Base-by-base conservation (phyloP, 495 filamentous ascomycete genomes). In the Lophiostoma macrostomum region DNA sequence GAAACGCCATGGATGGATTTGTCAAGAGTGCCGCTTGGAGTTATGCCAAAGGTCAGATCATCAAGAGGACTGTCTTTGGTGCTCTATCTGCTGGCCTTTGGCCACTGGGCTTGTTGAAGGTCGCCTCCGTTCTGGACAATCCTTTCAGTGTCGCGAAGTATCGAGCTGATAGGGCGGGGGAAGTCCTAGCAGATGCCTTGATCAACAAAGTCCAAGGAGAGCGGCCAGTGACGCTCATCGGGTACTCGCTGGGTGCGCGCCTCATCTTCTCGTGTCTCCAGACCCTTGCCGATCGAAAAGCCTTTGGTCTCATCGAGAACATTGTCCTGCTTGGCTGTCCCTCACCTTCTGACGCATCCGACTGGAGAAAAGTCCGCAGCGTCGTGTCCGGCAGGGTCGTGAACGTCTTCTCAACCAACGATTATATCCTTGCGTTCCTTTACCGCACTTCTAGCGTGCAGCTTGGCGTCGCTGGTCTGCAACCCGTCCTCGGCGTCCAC, bases 171-270 rank as follows among this genome's bases (percentile, higher is more conserved):
- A 97, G 96, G 70, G 86, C 88, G 0, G 93, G 93, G 0, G 71
- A 79, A 28, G 81, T 89, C 11, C 80, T 98, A 0, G 91, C 91
- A 3, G 91, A 98, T 65, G 83, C 89, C 12, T 70, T 98, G 41
- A 87, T 93, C 56, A 91, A 86, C 69, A 89, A 85, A 58, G 83
- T 84, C 1, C 91, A 94, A 61, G 93, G 93, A 12, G 89, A 96
- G 67, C 79, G 93, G 18, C 84, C 91, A 0, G 86, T 96, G 2
- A 93, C 85, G 16, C 71, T 98, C 5, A 76, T 96, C 42, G 93
- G 93, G 0, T 97, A 91, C 68, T 88, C 88, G 16, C 71, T 97
- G n/a, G 93, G 91, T 1, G 91, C 91, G 8, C 82, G 91, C 16
- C 80, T 91, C 23, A 90, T 96, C 35, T 96, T 87, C 60, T 78